Conservation (phyloP, 2,329 filamentous ascomycete genomes). For the Trichoderma koningii region DNA sequence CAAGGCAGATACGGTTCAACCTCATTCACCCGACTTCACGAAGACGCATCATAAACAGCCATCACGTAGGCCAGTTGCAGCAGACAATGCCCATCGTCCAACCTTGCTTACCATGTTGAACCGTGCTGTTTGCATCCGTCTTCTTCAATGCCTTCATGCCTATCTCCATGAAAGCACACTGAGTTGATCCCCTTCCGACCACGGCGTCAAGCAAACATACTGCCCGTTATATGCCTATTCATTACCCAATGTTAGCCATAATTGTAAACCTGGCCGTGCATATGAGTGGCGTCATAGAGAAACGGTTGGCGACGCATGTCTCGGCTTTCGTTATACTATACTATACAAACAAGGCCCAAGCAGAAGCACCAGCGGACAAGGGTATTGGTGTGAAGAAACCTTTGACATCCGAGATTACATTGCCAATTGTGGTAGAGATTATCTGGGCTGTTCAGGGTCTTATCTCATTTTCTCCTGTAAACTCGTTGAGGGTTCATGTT, state of each 20-base stretch:
- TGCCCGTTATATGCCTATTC: too few relatives aligned
- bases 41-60: not conserved
- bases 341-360: too few relatives aligned
- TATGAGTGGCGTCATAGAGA: not conserved
- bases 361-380: not conserved
- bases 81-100: not conserved
- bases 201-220: too few relatives aligned
- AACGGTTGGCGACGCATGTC: constrained; percentile 7
- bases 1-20: not conserved
- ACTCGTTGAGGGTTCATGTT: too few relatives aligned
- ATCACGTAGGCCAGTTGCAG: not conserved
- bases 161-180: too few relatives aligned
- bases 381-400: not conserved
- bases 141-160: too few relatives aligned
- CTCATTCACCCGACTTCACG: not conserved
- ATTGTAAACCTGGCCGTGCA: not conserved
- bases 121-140: too few relatives aligned
- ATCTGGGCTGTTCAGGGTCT: not conserved
- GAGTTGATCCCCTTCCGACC: too few relatives aligned
- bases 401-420: too few relatives aligned
- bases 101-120: not conserved
- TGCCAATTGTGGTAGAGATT: not conserved
- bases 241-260: not conserved
- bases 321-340: not conserved
- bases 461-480: too few relatives aligned